Percentiles rank a stretch among this genome's conserved stretches.
phyloP scores from a whole-genome alignment of 225 moss, liverwort and hornwort species.

The Bryoerythrophyllum caledonicum region DNA sequence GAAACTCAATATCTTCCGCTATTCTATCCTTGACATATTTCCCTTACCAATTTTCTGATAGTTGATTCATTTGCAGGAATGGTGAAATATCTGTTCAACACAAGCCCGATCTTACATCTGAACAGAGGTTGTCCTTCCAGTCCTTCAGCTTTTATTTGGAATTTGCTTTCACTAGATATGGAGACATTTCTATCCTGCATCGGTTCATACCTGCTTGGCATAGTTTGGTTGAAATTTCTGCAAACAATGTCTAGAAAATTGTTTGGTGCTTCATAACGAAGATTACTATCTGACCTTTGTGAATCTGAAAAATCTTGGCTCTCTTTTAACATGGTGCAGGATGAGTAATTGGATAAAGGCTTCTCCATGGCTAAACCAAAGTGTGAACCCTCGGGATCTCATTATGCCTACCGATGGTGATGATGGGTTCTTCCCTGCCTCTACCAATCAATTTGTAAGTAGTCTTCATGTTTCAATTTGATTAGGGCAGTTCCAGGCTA shows the following conservation, averaged over 20 bases:
- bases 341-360: constrained; percentile 79
- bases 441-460: constrained; percentile 88
- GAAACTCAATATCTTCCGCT: not conserved
- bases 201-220: not conserved
- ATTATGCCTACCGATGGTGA: constrained; percentile 95
- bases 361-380: constrained; percentile 83
- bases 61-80: constrained; percentile 52
- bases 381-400: constrained; percentile 90
- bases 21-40: not conserved
- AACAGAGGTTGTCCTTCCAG: constrained; percentile 44
- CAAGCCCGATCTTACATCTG: constrained; percentile 60
- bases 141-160: constrained; percentile 20
- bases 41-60: constrained; percentile 14
- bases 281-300: constrained; percentile 13
- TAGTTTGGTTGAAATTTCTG: not conserved
- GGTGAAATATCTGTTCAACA: constrained; percentile 57
- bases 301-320: constrained; percentile 6
- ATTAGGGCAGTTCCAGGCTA: not conserved
- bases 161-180: constrained; percentile 13
- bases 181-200: constrained; percentile 8
- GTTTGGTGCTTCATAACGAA: constrained; percentile 15
- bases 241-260: constrained; percentile 17
- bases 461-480: constrained; percentile 31
- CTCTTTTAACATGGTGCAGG: constrained; percentile 49
- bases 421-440: constrained; percentile 79